A percentile compares a stretch with the other conserved stretches of the same genome.
phyloP scores from a whole-genome alignment of 2,329 filamentous ascomycete species.

The Chrysoporthe puriensis region DNA sequence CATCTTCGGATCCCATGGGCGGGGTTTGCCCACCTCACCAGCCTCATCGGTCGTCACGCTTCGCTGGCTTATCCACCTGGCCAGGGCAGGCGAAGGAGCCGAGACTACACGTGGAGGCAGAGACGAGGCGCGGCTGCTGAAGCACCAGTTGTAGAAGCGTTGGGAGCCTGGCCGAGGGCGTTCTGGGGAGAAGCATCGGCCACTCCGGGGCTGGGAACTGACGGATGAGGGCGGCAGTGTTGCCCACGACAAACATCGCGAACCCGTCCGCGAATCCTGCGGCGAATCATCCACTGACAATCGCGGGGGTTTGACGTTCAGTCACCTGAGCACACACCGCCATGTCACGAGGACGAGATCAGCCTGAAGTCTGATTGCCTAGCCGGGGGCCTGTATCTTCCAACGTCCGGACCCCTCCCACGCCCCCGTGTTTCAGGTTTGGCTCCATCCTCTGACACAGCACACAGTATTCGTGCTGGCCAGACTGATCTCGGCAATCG shows the following conservation, averaged over 20 bases:
- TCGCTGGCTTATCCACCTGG: constrained; percentile 6
- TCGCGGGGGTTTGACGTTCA: background rate
- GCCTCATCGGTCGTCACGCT: constrained; percentile 17
- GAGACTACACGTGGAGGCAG: constrained; percentile 11
- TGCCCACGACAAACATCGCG: background rate
- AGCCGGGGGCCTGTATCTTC: background rate
- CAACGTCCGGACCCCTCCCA: constrained; percentile 8
- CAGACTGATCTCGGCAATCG: constrained; percentile 7
- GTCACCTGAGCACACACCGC: constrained; percentile 5
- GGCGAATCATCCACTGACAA: background rate
- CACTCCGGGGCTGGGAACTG: background rate
- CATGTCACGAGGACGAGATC: background rate
- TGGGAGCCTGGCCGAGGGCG: background rate
- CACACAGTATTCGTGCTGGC: constrained; percentile 15
- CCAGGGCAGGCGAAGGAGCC: background rate
- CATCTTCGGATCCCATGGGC: constrained; percentile 13
- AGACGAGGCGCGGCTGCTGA: constrained; percentile 11
- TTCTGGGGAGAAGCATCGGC: background rate
- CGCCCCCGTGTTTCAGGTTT: constrained; percentile 20
- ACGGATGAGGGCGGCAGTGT: background rate
- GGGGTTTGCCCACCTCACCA: constrained; percentile 8
- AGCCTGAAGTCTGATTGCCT: constrained; percentile 1
- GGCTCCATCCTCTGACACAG: constrained; percentile 13
- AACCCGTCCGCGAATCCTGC: background rate
- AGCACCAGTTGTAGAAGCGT: constrained; percentile 4